Conservation (phyloP, 1,139 yeast genomes). For the Casaregolazyma lundiana region DNA sequence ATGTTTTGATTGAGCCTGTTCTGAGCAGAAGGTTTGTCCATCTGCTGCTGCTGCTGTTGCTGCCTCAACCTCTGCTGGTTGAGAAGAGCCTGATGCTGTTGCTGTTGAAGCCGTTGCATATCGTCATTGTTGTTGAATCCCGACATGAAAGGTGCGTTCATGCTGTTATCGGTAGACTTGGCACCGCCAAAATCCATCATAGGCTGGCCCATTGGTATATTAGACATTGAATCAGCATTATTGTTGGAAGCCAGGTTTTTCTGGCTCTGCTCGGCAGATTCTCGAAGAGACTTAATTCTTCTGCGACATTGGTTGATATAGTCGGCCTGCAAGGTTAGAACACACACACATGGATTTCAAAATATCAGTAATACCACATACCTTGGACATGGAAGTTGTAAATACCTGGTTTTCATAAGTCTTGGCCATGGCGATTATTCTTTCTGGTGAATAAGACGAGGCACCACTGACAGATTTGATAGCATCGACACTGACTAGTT, state of each 20-base stretch:
- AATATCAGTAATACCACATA: constrained; percentile 9
- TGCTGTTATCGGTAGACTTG: neutral
- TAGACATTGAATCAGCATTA: neutral
- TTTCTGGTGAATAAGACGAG: constrained; percentile 27
- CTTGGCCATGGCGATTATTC: constrained; percentile 29
- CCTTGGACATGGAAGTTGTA: constrained; percentile 26
- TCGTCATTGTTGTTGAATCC: constrained; percentile 2
- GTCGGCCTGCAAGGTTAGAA: constrained; percentile 19
- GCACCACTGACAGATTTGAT: constrained; percentile 23
- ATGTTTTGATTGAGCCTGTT: constrained; percentile 4
- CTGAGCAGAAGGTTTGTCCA: neutral
- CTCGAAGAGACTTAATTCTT: constrained; percentile 23
- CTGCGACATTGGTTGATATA: constrained; percentile 24
- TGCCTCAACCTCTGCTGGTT: constrained; percentile 14
- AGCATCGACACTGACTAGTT: constrained; percentile 18
- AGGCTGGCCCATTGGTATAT: neutral
- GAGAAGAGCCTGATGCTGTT: constrained; percentile 15
- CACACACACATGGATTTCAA: neutral
- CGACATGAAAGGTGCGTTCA: neutral
- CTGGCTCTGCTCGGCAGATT: constrained; percentile 21
- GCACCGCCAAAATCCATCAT: neutral
- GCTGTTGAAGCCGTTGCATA: constrained; percentile 11
- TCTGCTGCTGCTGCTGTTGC: constrained; percentile 12
- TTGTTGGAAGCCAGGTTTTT: constrained; percentile 5
- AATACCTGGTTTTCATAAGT: constrained; percentile 29